Base-by-base conservation (phyloP, 2,329 filamentous ascomycete species). In the Diaporthe velutina region DNA sequence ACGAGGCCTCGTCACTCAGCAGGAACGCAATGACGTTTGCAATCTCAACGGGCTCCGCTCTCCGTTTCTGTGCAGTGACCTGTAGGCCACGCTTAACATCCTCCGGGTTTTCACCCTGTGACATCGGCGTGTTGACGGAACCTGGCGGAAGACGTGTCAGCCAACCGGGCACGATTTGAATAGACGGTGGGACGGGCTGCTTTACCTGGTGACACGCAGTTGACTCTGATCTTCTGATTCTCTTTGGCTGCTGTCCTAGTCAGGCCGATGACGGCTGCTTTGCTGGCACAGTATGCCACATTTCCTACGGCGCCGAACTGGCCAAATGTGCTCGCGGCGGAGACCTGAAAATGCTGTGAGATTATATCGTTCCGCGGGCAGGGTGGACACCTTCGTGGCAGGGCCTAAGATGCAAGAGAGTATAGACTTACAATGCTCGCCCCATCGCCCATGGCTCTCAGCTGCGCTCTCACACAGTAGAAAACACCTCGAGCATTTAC, bases 1-100 rank as follows among this genome's bases (percentile, higher is more conserved):
- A 93, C 70, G 86, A 87, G 73, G 89, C 89, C 6, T 93, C 71
- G 19, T 75, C 74, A 10, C 71, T 73, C 45, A 74, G 48, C 64
- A 75, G 45, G 57, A 75, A 75, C 92, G 79, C 57, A 42, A 60
- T 19, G 33, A 60, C 57, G 13, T 60, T 60, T n/a, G 57, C 57
- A 13, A 60, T 60, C 35, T 60, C 57, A 25, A 60, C 28, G 9
- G 57, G 57, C n/a, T 60, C 57, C 13, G 57, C 57, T 35, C 57
- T 60, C 7, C 57, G 35, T 28, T 60, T 60, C n/a, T 60, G 57
- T 25, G 57, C 57, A 28, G 57, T 60, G n/a, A 60, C 35, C 57
- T 60, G 57, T 13, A 60, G 7, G 15, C 57, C 57, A 19, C 57
- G 57, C 38, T 60, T 42, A n/a, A 60, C 57, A 12, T 60, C 57